These are phyloP conservation scores for Suillus ampliporus DNA, from an alignment of 768 basidiomycete species.

Conservation along the genomic window DNA sequence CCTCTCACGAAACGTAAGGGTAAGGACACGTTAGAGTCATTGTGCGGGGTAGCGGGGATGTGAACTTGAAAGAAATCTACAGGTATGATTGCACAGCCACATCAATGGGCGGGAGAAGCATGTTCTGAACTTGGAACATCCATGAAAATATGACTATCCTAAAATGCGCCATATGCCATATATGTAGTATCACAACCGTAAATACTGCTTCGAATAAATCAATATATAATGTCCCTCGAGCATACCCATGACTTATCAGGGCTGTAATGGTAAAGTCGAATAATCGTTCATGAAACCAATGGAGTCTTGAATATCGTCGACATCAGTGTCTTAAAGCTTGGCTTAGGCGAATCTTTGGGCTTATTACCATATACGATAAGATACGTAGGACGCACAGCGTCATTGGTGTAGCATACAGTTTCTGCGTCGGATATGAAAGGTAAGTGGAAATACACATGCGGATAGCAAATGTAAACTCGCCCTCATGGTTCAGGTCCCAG, in stretches of 20 bases:
- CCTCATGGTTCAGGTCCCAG: slow-evolving; percentile 65
- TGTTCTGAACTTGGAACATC: too few relatives aligned
- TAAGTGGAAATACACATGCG: background rate
- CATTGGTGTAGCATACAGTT: slow-evolving; percentile 69
- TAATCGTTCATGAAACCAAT: slow-evolving; percentile 26
- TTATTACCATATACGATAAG: slow-evolving; percentile 62
- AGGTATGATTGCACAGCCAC: too few relatives aligned
- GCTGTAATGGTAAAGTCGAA: background rate
- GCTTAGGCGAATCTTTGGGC: slow-evolving; percentile 16
- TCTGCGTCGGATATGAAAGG: slow-evolving; percentile 37
- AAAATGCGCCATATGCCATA: background rate
- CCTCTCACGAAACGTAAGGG: too few relatives aligned
- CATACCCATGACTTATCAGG: background rate
- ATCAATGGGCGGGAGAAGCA: too few relatives aligned
- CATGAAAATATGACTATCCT: too few relatives aligned
- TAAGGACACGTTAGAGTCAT: too few relatives aligned
- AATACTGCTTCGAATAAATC: slow-evolving; percentile 22
- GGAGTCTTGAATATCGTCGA: slow-evolving; percentile 38
- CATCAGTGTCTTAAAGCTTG: slow-evolving; percentile 33
- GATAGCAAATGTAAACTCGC: slow-evolving; percentile 19
- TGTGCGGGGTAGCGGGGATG: too few relatives aligned
- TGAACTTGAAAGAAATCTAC: too few relatives aligned
- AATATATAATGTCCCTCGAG: slow-evolving; percentile 14
- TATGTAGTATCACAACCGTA: background rate
- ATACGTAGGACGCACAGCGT: slow-evolving; percentile 70